Conservation (phyloP, 306 rosid genomes). For the Rosa persica region DNA sequence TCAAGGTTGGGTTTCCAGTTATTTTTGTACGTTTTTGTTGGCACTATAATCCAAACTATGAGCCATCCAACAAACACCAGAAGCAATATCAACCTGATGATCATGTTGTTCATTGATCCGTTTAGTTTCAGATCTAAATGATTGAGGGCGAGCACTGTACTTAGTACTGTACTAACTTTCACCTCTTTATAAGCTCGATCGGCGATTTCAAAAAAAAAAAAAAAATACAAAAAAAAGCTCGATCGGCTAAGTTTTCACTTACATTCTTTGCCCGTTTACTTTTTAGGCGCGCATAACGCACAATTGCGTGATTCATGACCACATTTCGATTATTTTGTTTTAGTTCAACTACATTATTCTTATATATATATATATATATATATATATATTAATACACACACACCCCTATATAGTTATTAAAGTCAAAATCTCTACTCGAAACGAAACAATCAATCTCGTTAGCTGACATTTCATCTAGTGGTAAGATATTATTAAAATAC, state of each 20-base stretch:
- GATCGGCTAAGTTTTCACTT: neutral
- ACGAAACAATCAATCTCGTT: neutral
- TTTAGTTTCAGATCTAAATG: neutral
- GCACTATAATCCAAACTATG: conserved; percentile 51
- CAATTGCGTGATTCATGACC: neutral
- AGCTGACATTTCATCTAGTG: neutral
- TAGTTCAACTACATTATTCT: neutral
- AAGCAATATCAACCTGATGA: conserved; percentile 29
- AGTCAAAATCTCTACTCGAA: neutral
- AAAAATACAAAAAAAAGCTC: too few relatives aligned
- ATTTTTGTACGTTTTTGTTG: conserved; percentile 43
- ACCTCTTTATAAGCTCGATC: neutral
- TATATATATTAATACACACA: too few relatives aligned
- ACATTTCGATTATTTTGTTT: neutral
- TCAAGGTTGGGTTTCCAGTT: conserved; percentile 41
- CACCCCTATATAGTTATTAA: neutral
- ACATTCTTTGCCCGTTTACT: neutral
- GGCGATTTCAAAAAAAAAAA: too few relatives aligned
- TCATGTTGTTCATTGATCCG: neutral
- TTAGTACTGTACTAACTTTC: neutral
- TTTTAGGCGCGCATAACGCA: neutral
- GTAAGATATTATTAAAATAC: neutral
- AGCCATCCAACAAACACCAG: conserved; percentile 53
- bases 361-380: too few relatives aligned
- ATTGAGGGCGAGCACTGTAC: neutral